Base-by-base conservation (phyloP, 1,284 basidiomycete genomes). In the Moniliophthora roreri region DNA sequence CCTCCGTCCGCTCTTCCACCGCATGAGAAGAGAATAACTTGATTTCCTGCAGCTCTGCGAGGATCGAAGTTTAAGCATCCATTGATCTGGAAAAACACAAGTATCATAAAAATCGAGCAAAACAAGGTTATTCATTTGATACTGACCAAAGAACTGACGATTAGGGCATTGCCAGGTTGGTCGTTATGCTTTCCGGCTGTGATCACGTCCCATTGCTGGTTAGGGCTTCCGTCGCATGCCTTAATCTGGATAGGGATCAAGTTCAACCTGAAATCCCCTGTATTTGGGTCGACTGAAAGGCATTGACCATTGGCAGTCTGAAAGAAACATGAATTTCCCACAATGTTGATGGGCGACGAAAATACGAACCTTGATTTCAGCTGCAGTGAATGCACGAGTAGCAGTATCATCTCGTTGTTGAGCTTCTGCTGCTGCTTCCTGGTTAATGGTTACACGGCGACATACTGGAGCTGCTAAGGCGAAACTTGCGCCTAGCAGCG, bases 1-100 rank as follows among this genome's bases (percentile, higher is more conserved):
- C 60, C 32, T 39, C 63, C 63, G 48, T 64, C 63, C 23, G 59
- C 63, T 20, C 63, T 60, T 10, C 63, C 63, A 16, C 63, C 63
- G 50, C 63, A 64, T 2, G 63, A 59, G 58, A 64, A 64, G 5
- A 64, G 41, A 47, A 57, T 51, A 11, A 64, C 62, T 45, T 63
- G 59, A 50, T 63, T 55, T 8, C 60, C 62, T 16, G 56, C 59
- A 9, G 58, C 60, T 34, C 62, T 53, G 35, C 63, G 58, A 41
- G 46, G 48, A 38, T 64, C 63, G 38, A 64, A 64, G 58, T 61
- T 63, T 23, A 64, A n/a, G 55, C 57, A 58, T 26, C 57, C 57
- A 42, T 58, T 48, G 23, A 36, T 55, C 57, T 58, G 24, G 32
- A 38, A 37, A 26, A n/a, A n/a, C 40, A n/a, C 2, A 48, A 8